Conservation (phyloP, 2,329 filamentous ascomycete genomes). For the Aureobasidium sp. region DNA sequence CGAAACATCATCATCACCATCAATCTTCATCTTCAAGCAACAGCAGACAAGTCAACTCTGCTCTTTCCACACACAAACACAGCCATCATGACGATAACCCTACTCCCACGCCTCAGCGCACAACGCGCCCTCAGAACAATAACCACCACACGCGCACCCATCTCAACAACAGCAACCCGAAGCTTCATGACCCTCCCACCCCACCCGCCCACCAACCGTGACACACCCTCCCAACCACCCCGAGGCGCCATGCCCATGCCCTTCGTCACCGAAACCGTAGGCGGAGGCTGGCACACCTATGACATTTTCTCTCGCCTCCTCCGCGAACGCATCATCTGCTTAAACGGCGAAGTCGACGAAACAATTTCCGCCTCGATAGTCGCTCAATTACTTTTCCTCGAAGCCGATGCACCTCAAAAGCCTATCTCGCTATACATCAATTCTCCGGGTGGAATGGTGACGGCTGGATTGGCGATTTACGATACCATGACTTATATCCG, state of each 20-base stretch:
- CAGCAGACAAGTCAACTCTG: no score
- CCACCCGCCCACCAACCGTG: slow-evolving; percentile 18
- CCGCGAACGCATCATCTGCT: slow-evolving; percentile 83
- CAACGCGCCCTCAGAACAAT: not conserved
- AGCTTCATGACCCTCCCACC: slow-evolving; percentile 15
- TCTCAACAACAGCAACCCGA: not conserved
- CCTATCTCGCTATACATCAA: slow-evolving; percentile 98
- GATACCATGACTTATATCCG: slow-evolving; percentile 98
- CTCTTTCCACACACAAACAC: no score
- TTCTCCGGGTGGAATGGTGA: slow-evolving; percentile 87
- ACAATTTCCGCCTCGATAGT: slow-evolving; percentile 88
- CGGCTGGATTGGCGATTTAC: slow-evolving; percentile 80
- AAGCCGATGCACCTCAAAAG: slow-evolving; percentile 91
- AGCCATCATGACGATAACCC: not conserved
- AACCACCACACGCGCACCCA: not conserved
- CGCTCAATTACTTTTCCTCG: slow-evolving; percentile 92
- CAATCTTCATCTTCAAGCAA: not conserved
- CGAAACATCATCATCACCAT: not conserved
- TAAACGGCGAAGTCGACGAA: slow-evolving; percentile 88
- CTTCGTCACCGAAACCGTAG: slow-evolving; percentile 43
- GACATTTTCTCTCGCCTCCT: slow-evolving; percentile 41
- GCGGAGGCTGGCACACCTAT: slow-evolving; percentile 43
- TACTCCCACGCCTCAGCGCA: slow-evolving; percentile 1
- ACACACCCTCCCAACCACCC: slow-evolving; percentile 20
- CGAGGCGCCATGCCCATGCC: slow-evolving; percentile 38